phyloP scores from a whole-genome alignment of 129 eudicot species.

The carrot (Daucus carota) region DNA sequence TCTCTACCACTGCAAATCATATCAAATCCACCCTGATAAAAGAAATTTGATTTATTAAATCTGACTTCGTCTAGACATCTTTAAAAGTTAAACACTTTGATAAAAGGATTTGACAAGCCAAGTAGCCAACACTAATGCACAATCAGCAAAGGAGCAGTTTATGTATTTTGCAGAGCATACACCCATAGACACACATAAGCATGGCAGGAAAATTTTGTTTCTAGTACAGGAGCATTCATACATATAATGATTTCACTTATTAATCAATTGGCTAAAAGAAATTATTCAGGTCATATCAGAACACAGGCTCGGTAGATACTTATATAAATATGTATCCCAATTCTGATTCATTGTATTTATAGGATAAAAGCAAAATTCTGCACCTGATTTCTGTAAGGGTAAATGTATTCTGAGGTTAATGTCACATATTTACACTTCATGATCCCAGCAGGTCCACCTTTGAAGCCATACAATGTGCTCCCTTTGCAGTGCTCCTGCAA shows the following conservation, averaged over 20 bases:
- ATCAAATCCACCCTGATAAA: constrained; percentile 80
- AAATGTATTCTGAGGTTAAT: constrained; percentile 46
- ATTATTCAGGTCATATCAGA: not conserved
- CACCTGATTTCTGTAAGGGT: constrained; percentile 76
- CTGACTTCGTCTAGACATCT: not conserved
- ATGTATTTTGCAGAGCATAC: not conserved
- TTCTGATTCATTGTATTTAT: too few relatives aligned
- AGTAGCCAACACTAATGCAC: not conserved
- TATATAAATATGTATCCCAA: not conserved
- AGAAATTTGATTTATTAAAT: constrained; percentile 1
- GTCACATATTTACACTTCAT: constrained; percentile 61
- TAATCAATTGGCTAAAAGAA: not conserved
- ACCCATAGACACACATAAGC: not conserved
- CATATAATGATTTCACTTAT: too few relatives aligned
- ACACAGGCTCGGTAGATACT: not conserved
- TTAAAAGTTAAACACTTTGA: not conserved
- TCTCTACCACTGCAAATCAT: constrained; percentile 96
- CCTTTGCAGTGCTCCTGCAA: constrained; percentile 62
- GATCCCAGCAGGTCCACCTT: constrained; percentile 79
- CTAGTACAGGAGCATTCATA: too few relatives aligned
- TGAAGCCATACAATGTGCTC: constrained; percentile 59
- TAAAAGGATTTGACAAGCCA: not conserved
- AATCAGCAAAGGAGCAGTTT: not conserved
- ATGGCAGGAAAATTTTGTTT: too few relatives aligned
- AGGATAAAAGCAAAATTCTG: not conserved